Percentiles rank a stretch among this genome's conserved stretches.
These are phyloP conservation scores for Epichloe elymi DNA, from an alignment of 2,329 filamentous ascomycete genomes.

Conservation along the genomic window DNA sequence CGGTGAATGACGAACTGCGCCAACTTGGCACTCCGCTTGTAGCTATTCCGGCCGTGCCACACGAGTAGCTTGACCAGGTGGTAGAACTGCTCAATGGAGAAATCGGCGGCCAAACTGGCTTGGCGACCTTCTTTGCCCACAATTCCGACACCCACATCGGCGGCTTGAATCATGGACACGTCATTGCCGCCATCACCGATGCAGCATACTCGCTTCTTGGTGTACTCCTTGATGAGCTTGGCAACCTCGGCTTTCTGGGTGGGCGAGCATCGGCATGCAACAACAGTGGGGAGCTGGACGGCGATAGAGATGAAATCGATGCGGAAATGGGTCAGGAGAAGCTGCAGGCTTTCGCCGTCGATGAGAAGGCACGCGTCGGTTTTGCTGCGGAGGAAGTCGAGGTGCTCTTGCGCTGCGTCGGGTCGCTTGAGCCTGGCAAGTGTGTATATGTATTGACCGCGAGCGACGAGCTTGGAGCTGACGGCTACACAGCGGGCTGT, in stretches of 20 bases:
- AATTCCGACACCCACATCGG: constrained; percentile 94
- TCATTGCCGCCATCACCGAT: constrained; percentile 98
- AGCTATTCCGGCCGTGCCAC: constrained; percentile 95
- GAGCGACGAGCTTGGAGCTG: constrained; percentile 81
- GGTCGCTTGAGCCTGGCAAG: constrained; percentile 75
- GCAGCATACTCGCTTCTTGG: constrained; percentile 90
- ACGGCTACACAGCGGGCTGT: constrained; percentile 94
- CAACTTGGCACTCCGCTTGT: constrained; percentile 90
- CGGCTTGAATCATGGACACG: constrained; percentile 97
- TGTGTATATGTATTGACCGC: constrained; percentile 93
- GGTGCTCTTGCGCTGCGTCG: constrained; percentile 72
- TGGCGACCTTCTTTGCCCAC: constrained; percentile 96
- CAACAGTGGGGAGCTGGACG: constrained; percentile 77
- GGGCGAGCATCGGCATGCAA: constrained; percentile 91
- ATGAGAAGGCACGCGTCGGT: constrained; percentile 81
- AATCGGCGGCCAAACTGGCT: constrained; percentile 88
- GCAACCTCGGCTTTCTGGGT: constrained; percentile 96
- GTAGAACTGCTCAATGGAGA: constrained; percentile 89
- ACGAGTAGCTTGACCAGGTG: constrained; percentile 95
- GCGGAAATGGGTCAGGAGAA: constrained; percentile 74
- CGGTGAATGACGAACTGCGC: constrained; percentile 98
- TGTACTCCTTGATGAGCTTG: constrained; percentile 76
- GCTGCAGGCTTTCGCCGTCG: constrained; percentile 77
- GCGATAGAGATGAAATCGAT: constrained; percentile 79
- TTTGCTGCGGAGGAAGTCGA: constrained; percentile 81